Conservation (phyloP, 176 grass and related monocot species). For the Paspalum notatum region DNA sequence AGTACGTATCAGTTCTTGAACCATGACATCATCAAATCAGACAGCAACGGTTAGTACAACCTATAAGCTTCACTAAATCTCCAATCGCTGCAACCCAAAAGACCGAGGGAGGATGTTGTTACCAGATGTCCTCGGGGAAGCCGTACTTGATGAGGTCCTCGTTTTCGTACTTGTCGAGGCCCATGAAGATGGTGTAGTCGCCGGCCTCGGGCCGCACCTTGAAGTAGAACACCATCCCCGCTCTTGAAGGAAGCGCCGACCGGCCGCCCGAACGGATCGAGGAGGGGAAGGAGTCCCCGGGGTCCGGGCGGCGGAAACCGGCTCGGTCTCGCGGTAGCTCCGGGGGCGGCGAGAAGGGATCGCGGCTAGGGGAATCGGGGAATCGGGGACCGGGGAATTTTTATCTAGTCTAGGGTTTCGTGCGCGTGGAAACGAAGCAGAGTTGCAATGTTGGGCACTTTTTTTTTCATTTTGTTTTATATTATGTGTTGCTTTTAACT, state of each 20-base stretch:
- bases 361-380: background rate
- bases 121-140: conserved; percentile 96
- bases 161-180: conserved; percentile 89
- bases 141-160: conserved; percentile 97
- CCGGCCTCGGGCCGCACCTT: conserved; percentile 85
- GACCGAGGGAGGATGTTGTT: conserved; percentile 1
- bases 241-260: background rate
- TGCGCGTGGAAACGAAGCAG: conserved; percentile 49
- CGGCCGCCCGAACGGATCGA: conserved; percentile 44
- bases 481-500: background rate
- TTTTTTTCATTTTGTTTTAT: conserved; percentile 5
- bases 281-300: conserved; percentile 19
- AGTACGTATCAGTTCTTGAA: too few species aligned
- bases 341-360: background rate
- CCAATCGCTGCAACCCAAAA: conserved; percentile 14
- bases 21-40: too few species aligned
- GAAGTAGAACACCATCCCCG: conserved; percentile 95
- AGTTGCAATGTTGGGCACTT: background rate
- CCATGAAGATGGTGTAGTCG: conserved; percentile 97
- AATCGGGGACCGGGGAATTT: background rate
- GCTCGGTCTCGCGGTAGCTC: background rate
- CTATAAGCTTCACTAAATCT: background rate
- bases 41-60: too few species aligned
- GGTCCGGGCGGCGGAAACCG: conserved; percentile 14
- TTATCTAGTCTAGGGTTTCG: conserved; percentile 57